Conservation (phyloP, 1,284 basidiomycete genomes). For the Sporisorium sorghi region DNA sequence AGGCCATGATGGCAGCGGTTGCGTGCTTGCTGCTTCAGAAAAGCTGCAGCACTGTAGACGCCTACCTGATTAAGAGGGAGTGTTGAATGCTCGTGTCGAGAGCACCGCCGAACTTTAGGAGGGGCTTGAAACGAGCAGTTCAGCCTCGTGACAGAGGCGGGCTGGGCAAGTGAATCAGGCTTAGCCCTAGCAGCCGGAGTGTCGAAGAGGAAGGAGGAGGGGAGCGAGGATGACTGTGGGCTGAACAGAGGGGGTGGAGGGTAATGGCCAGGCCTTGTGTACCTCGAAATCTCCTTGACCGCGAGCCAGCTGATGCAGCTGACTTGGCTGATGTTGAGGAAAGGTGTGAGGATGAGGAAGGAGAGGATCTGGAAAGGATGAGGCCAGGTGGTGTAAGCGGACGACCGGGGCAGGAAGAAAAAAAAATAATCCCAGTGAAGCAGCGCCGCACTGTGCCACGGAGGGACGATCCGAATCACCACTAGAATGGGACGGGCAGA, state of each 20-base stretch:
- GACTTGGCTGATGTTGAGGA: neutral
- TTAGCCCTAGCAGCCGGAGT: neutral
- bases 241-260: neutral
- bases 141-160: neutral
- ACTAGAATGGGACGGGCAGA: slow-evolving; percentile 3
- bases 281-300: neutral
- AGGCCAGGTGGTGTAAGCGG: neutral
- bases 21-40: neutral
- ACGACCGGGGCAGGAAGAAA: neutral
- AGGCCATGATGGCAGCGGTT: slow-evolving; percentile 27
- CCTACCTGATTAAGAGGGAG: neutral
- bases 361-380: neutral
- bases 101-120: neutral
- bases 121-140: neutral
- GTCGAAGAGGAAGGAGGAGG: neutral
- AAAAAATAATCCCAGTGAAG: neutral
- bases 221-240: neutral
- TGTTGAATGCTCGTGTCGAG: neutral
- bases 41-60: neutral
- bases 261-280: neutral
- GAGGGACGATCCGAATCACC: slow-evolving; percentile 5
- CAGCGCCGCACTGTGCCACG: slow-evolving; percentile 3
- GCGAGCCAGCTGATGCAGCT: neutral
- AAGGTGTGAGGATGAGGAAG: neutral
- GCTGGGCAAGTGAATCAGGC: neutral